phyloP scores from a whole-genome alignment of 1,284 basidiomycete species.

The Sanghuangporus sanghuang region DNA sequence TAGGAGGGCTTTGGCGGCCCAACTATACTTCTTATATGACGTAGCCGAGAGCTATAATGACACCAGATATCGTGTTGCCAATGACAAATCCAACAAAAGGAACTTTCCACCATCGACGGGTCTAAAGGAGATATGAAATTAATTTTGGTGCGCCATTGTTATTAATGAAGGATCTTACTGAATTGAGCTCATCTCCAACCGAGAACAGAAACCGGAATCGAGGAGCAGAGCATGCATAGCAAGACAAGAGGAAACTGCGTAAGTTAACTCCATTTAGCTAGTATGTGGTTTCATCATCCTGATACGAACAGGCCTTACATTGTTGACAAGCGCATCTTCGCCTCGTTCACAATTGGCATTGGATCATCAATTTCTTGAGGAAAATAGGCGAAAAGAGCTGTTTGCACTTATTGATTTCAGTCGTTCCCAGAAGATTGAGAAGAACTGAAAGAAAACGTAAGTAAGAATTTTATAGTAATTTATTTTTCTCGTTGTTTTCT shows the following conservation, averaged over 20 bases:
- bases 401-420: slow-evolving; percentile 49
- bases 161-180: slow-evolving; percentile 38
- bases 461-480: background rate
- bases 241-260: slow-evolving; percentile 68
- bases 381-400: background rate
- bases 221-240: slow-evolving; percentile 64
- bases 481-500: slow-evolving; percentile 22
- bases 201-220: slow-evolving; percentile 75
- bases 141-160: background rate
- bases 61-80: slow-evolving; percentile 70
- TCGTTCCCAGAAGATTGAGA: slow-evolving; percentile 67
- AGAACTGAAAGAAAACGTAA: slow-evolving; percentile 36
- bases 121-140: background rate
- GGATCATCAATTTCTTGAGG: slow-evolving; percentile 16
- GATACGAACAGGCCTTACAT: slow-evolving; percentile 42
- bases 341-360: slow-evolving; percentile 59
- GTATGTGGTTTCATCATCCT: background rate
- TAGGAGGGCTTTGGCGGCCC: slow-evolving; percentile 22
- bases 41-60: slow-evolving; percentile 63
- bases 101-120: slow-evolving; percentile 40
- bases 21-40: slow-evolving; percentile 64
- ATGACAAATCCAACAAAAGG: slow-evolving; percentile 84
- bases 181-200: slow-evolving; percentile 77
- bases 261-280: background rate
- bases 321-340: slow-evolving; percentile 62